Evolutionary conservation across 2,329 filamentous ascomycete species (phyloP), one percentile per base, ranked within the genome.

Genomic region (Hypoxylon sp.): DNA sequence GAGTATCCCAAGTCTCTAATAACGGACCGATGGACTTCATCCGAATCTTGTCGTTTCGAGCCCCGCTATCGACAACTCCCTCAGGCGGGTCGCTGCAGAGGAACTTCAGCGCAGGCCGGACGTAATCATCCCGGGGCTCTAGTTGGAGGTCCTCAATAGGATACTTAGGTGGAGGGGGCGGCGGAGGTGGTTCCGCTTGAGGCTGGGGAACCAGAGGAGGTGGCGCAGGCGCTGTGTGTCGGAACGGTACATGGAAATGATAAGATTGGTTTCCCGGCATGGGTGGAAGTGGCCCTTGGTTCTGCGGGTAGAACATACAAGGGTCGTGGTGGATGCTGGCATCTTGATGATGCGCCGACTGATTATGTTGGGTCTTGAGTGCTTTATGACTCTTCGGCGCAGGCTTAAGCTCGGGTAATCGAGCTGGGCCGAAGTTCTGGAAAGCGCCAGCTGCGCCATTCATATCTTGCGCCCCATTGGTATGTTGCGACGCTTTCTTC

Each of bases 141-240:
- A 98, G 85, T 72, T 97, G 92, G 52, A 98, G 82, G 80, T 99
- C 96, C 75, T 99, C 96, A 68, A 97, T 97, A 0, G 96, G 96
- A 78, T 98, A 98, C 77, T 97, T 98, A 68, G 96, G 91, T 1
- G 90, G 88, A 0, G 92, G 92, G 2, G 92, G 91, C 5, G 90
- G 88, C 0, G 90, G 88, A 4, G 90, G 88, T 0, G 90, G 87
- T 2, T 89, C 88, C 1, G 85, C 80, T 53, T 80, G 77, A n/a
- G 74, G 51, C 7, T 38, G 52, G 60, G 75, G 76, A 23, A 79
- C 72, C 21, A 83, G 80, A 30, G 85, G 80, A 28, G 85, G 81
- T 51, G 84, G 76, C 74, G 82, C 66, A 77, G 84, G 46, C 82
- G 82, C 82, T 68, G 82, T 82, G 38, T 82, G 77, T 34, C 79